Percentiles rank a stretch among this genome's conserved stretches.
Conservation (phyloP, 768 basidiomycete genomes). For the Tulasnella sp. region DNA sequence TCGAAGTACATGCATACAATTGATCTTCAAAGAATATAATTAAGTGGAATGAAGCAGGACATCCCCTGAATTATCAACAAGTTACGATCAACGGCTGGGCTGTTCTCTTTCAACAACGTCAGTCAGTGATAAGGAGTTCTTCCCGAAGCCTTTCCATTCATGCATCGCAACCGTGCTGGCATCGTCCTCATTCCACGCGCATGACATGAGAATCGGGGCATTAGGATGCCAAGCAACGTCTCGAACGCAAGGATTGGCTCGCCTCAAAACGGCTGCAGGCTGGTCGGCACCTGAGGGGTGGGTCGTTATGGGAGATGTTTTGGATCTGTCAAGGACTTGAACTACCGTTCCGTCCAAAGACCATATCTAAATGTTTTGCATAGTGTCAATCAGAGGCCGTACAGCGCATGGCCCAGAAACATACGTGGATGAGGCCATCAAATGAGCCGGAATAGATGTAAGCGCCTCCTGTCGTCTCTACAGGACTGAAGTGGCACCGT, state of each 20-base stretch:
- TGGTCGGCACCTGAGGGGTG: conserved; percentile 60
- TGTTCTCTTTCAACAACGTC: conserved; percentile 57
- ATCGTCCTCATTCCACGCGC: conserved; percentile 64
- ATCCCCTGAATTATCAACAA: background rate
- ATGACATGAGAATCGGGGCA: conserved; percentile 88
- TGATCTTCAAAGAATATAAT: background rate
- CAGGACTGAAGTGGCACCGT: conserved; percentile 91
- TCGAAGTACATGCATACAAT: background rate
- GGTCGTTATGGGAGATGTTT: conserved; percentile 53
- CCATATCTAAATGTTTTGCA: conserved; percentile 64
- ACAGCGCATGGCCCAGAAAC: conserved; percentile 19
- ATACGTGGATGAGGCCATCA: conserved; percentile 74
- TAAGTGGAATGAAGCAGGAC: background rate
- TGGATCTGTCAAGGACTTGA: conserved; percentile 71
- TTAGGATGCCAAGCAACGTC: conserved; percentile 93
- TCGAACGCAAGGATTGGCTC: conserved; percentile 41
- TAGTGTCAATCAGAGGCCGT: background rate
- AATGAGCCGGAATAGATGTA: conserved; percentile 93
- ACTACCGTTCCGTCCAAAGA: conserved; percentile 81
- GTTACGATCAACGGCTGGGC: background rate
- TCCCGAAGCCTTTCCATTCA: conserved; percentile 89
- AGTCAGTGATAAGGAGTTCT: conserved; percentile 45
- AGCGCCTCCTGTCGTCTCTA: conserved; percentile 79
- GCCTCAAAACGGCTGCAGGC: conserved; percentile 16
- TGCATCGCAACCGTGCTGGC: conserved; percentile 67